A percentile compares a stretch with the other conserved stretches of the same genome.
phyloP scores from a whole-genome alignment of 139 green algal species.

The Raphidocelis subcapitata region DNA sequence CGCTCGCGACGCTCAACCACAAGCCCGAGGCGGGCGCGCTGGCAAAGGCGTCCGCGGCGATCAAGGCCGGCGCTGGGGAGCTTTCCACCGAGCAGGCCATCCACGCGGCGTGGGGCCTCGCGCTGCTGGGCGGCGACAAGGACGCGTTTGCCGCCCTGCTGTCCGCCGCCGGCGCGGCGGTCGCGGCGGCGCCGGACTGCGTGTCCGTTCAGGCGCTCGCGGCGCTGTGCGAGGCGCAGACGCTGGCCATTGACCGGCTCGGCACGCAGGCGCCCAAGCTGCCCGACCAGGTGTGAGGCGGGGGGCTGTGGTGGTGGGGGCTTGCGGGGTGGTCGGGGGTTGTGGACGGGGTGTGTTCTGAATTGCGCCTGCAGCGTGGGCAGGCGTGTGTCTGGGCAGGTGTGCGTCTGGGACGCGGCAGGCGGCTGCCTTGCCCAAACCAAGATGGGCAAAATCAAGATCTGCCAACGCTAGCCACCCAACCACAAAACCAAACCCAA shows the following conservation, averaged over 20 bases:
- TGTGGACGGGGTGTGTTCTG: constrained; percentile 42
- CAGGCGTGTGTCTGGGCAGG: no score
- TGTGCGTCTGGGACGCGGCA: background rate
- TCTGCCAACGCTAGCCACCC: background rate
- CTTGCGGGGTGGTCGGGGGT: constrained; percentile 19
- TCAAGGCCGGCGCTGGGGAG: constrained; percentile 27
- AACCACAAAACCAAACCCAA: background rate
- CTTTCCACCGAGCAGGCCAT: constrained; percentile 33
- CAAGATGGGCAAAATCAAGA: no score
- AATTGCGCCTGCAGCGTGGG: constrained; percentile 20
- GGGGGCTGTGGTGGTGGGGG: background rate
- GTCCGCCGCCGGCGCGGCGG: constrained; percentile 15
- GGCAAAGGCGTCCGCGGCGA: constrained; percentile 10
- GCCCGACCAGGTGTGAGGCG: constrained; percentile 32
- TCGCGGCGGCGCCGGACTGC: constrained; percentile 39
- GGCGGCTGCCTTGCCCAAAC: background rate
- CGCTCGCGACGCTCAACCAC: constrained; percentile 30
- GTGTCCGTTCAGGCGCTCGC: constrained; percentile 30
- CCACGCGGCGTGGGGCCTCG: constrained; percentile 50
- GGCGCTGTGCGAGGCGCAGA: constrained; percentile 31
- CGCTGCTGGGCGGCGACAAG: constrained; percentile 35
- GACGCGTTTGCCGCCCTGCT: constrained; percentile 34
- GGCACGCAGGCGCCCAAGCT: constrained; percentile 13
- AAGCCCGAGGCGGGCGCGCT: constrained; percentile 38
- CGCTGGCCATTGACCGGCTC: constrained; percentile 16